Percentiles rank a stretch among this genome's conserved stretches.
These are phyloP conservation scores for Pseudogymnoascus verrucosus DNA, from an alignment of 2,329 filamentous ascomycete genomes.

Conservation along the genomic window DNA sequence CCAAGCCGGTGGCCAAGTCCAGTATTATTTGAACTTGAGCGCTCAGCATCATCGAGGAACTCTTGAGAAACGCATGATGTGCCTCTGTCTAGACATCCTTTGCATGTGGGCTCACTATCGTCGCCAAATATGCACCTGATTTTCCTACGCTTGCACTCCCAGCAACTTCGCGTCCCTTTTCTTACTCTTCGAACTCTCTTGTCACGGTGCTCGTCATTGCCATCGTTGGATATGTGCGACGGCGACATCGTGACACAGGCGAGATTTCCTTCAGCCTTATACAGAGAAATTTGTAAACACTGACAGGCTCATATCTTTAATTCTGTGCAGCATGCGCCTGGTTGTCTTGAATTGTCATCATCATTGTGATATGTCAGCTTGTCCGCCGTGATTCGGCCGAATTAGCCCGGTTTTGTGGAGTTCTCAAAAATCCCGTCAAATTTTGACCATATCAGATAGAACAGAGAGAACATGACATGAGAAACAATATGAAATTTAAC, in stretches of 20 bases:
- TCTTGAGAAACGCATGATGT: constrained; percentile 27
- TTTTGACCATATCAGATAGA: background rate
- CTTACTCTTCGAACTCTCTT: constrained; percentile 20
- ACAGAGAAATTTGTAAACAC: background rate
- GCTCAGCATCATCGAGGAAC: constrained; percentile 25
- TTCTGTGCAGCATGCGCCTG: background rate
- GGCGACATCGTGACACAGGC: background rate
- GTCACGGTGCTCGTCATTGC: constrained; percentile 19
- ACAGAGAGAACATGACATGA: background rate
- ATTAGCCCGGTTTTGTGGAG: background rate
- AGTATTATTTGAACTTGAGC: constrained; percentile 18
- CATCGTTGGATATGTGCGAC: background rate
- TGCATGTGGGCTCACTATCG: constrained; percentile 33
- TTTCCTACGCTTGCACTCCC: constrained; percentile 52
- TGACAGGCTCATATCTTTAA: background rate
- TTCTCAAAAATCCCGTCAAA: background rate
- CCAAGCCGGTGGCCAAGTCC: constrained; percentile 25
- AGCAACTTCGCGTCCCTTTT: constrained; percentile 50
- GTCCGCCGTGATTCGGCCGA: constrained; percentile 3
- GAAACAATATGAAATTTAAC: background rate
- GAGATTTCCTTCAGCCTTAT: background rate
- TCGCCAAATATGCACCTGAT: constrained; percentile 39
- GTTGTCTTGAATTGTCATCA: constrained; percentile 7
- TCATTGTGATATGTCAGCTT: background rate
- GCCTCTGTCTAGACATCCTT: constrained; percentile 37